Evolutionary conservation across 73 alveolate species (phyloP), one percentile per base, ranked within the genome.

Genomic region (Symbiodinium natans): DNA sequence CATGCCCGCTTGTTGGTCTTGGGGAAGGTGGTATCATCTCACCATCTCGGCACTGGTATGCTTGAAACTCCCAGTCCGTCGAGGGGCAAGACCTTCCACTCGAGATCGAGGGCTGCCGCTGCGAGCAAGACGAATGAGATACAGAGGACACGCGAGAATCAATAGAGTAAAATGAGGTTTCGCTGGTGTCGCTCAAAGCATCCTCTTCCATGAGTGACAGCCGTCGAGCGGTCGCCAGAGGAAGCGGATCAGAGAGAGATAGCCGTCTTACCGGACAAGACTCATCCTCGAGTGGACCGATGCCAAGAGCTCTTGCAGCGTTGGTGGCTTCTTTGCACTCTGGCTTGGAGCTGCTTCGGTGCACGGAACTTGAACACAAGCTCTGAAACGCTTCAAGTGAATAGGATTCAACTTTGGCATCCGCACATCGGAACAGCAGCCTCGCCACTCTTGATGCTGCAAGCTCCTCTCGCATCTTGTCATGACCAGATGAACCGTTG

Each of bases 21-120:
- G 59, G 59, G 21, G 68, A 87, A 15, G 94, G 94, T 21, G 94
- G 94, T 31, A 87, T 7, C 94, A 87, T 87, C 68, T 87, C 73
- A 15, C 94, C 94, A 63, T 87, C 41, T 34, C 68, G 84, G 85
- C 94, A 87, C 94, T 87, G 94, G 94, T 87, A 87, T 84, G 85
- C 94, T 87, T 87, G 94, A 34, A 87, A 87, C 86, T 87, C 94
- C 94, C 94, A 87, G 71, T 87, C 94, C 10, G 94, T 87, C 17
- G 94, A 87, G n/a, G 94, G 94, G n/a, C 94, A 87, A 63, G 94
- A 87, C 85, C 94, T 87, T 21, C 94, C 94, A 40, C 94, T 87
- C 59, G 59, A 46, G 59, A 46, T 46, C 31, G 94, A 86, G 2
- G 75, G 94, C 86, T 87, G 94, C 42, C 68, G 39, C 94, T 75